Base-by-base conservation (phyloP, 129 eudicot species). In the Heracleum sosnowskyi region DNA sequence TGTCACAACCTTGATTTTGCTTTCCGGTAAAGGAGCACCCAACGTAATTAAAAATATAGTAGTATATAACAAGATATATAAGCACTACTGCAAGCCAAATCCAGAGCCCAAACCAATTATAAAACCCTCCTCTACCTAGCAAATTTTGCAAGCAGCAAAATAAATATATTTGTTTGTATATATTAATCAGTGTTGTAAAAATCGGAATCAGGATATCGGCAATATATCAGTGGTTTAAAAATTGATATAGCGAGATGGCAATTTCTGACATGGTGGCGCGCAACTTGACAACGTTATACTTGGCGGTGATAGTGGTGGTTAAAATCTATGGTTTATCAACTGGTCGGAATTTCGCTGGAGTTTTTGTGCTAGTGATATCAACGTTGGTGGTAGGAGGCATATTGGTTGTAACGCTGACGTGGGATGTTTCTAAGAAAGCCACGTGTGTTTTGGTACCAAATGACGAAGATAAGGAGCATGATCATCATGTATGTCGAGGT, bases 341-440 rank as follows among this genome's bases (percentile, higher is more conserved):
- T 0, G 92, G 97, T 26, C 86, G 85, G 83, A 84, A 83, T 84
- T 89, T 80, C 84, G 81, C 88, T 57, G 92, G 96, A 49, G 82
- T 71, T 7, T 77, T 77, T 80, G 96, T 92, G 69, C 66, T 92
- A 66, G 46, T 88, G 45, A 55, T 83, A 5, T 92, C 97, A 26
- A 89, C 97, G 70, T 86, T 80, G 47, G 96, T 84, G 22, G 86
- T 92, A 20, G 95, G 86, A 36, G 57, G 77, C 33, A 74, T 88
- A 79, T 81, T 92, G 77, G 22, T 92, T 1, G 88, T 75, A 13
- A 81, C 89, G 15, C 82, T 92, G 82, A 82, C 86, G 55, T 92
- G 96, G 97, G 97, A 92, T 47, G 89, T 92, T 15, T 89, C 95
- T 9, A 89, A 95, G 29, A 92, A 92, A 84, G 97, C 88, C 44